phyloP scores from a whole-genome alignment of 1,284 basidiomycete species.

The Irpex rosettiformis region DNA sequence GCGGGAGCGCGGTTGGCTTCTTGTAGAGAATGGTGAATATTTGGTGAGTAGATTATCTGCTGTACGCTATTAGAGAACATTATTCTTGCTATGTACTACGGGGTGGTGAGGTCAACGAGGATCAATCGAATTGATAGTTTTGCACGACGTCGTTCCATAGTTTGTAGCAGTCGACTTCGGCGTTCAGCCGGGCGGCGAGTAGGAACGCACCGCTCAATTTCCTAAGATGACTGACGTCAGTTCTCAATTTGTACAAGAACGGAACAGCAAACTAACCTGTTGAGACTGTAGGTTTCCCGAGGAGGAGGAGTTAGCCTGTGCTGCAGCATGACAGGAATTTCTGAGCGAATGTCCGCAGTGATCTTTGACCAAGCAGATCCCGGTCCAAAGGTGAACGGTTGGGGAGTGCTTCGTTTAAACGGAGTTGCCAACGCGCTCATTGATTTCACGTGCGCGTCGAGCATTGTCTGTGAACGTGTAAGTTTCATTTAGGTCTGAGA shows the following conservation, averaged over 20 bases:
- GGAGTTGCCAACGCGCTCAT: constrained; percentile 83
- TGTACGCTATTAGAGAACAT: too few species aligned
- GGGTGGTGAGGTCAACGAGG: neutral
- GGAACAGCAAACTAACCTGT: constrained; percentile 48
- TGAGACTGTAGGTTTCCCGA: constrained; percentile 91
- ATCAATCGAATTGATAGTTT: constrained; percentile 21
- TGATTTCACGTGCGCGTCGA: constrained; percentile 84
- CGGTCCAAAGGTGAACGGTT: constrained; percentile 72
- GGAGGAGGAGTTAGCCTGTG: constrained; percentile 92
- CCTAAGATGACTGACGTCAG: too few species aligned
- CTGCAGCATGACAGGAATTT: constrained; percentile 90
- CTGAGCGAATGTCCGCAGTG: constrained; percentile 70
- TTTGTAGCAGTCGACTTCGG: constrained; percentile 69
- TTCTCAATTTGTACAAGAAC: too few species aligned
- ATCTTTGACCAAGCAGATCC: constrained; percentile 64
- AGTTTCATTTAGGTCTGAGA: neutral
- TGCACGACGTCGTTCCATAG: constrained; percentile 70
- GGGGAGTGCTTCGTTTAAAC: constrained; percentile 59
- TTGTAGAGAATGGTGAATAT: too few species aligned
- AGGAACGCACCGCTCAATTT: constrained; percentile 95
- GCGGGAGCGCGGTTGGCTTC: too few species aligned
- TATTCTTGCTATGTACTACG: too few species aligned
- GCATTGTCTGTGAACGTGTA: constrained; percentile 63
- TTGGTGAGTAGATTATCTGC: too few species aligned
- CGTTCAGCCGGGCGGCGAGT: constrained; percentile 80